Percentiles rank a stretch among this genome's conserved stretches.
phyloP scores from a whole-genome alignment of 2,329 filamentous ascomycete genomes.

The Cladosporium sp. region DNA sequence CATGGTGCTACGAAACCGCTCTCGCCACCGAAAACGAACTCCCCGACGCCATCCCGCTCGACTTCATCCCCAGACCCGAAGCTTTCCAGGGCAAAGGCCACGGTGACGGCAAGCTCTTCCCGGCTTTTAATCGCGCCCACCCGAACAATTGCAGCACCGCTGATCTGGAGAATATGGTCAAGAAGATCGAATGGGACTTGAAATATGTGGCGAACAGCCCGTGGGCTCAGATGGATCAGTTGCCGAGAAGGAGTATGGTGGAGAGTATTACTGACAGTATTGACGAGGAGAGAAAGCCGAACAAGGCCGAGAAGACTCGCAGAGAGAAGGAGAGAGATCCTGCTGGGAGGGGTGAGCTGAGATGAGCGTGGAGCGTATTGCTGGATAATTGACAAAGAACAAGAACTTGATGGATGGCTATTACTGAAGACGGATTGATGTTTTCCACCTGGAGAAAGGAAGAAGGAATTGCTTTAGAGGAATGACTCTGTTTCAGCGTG shows the following conservation, averaged over 20 bases:
- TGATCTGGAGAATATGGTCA: slow-evolving; percentile 66
- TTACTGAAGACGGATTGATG: too few species aligned
- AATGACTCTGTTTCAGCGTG: slow-evolving; percentile 4
- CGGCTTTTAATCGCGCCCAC: slow-evolving; percentile 62
- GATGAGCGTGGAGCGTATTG: slow-evolving; percentile 15
- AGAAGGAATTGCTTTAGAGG: too few species aligned
- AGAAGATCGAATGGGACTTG: slow-evolving; percentile 77
- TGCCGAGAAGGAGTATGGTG: slow-evolving; percentile 8
- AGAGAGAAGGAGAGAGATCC: slow-evolving; percentile 42
- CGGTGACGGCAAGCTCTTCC: slow-evolving; percentile 65
- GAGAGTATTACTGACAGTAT: slow-evolving; percentile 55
- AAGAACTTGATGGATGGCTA: too few species aligned
- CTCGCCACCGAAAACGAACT: slow-evolving; percentile 75
- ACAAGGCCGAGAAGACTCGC: slow-evolving; percentile 45
- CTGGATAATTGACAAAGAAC: too few species aligned
- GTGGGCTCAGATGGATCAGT: slow-evolving; percentile 41
- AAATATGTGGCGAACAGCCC: slow-evolving; percentile 79
- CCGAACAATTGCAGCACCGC: slow-evolving; percentile 69
- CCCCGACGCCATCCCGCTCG: slow-evolving; percentile 63
- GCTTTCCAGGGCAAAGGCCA: slow-evolving; percentile 79
- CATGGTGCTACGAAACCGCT: slow-evolving; percentile 92
- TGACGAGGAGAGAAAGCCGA: slow-evolving; percentile 52
- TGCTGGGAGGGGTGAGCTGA: slow-evolving; percentile 41
- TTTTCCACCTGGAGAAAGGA: too few species aligned
- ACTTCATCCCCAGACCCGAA: slow-evolving; percentile 75